Evolutionary conservation across 2,329 filamentous ascomycete species (phyloP), one percentile per base, ranked within the genome.

Genomic region (Trichoderma sp.): DNA sequence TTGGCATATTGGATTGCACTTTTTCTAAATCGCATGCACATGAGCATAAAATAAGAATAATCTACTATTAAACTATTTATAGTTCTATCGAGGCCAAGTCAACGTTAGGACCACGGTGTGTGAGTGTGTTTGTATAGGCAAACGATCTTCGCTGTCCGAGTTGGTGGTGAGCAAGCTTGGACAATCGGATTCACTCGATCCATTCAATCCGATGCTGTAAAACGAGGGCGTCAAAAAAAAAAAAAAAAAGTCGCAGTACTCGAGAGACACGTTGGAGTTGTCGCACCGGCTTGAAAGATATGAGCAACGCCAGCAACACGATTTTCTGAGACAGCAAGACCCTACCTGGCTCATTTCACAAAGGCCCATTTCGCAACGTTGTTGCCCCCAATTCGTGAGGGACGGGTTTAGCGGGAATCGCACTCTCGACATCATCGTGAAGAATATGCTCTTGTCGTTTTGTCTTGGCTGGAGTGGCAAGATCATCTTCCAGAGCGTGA

Each of bases 401-500:
- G 4, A 64, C 56, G 4, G 34, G 50, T 4, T 25, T 25, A 9
- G n/a, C 12, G 19, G 63, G 59, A 32, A 52, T 52, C 7, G 48
- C 52, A 9, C 13, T 53, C 25, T 19, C 65, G 17, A 25, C 42
- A 32, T 73, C 70, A 1, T 67, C 65, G n/a, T 66, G 48, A 22
- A 72, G 67, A 34, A 25, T 9, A 15, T 72, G 70, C 17, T 65
- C 48, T 5, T 39, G 35, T 10, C 19, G 27, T 12, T 56, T 69
- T 17, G 34, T 45, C 10, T 10, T 67, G 17, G 42, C 34, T 15
- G 56, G 34, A 8, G 65, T 32, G 3, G 54, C 64, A 52, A 39
- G 19, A 29, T 72, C 70, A 7, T 60, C 48, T 22, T 64, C 58
- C 7, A 73, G 39, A 4, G 45, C n/a, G 32, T 72, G 71, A 3